These are phyloP conservation scores for Puccinia hordei DNA, from an alignment of 1,284 basidiomycete genomes.

Conservation along the genomic window DNA sequence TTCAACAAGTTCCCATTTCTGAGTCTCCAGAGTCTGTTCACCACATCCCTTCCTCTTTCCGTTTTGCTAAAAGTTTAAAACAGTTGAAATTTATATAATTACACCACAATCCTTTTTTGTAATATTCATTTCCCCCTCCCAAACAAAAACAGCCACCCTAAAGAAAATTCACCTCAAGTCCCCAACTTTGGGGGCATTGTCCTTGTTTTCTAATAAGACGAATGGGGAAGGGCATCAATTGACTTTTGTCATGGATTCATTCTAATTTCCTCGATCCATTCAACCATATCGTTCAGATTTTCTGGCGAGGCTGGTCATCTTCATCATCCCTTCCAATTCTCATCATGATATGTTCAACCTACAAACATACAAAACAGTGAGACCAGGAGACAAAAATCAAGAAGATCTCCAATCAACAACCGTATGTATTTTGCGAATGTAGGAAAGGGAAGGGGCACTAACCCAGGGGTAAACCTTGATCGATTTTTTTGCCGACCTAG, in stretches of 20 bases:
- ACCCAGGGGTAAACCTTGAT: slow-evolving; percentile 43
- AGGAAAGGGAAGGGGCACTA: slow-evolving; percentile 1
- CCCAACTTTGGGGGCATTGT: too few relatives aligned
- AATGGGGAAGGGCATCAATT: too few relatives aligned
- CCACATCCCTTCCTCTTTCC: too few relatives aligned
- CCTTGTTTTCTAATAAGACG: too few relatives aligned
- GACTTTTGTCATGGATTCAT: not conserved
- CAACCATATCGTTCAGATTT: slow-evolving; percentile 55
- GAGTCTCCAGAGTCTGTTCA: too few relatives aligned
- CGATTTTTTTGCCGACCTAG: slow-evolving; percentile 28
- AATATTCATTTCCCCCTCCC: too few relatives aligned
- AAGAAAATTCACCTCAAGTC: too few relatives aligned
- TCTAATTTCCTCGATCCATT: slow-evolving; percentile 53
- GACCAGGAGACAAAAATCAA: not conserved
- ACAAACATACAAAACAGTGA: not conserved
- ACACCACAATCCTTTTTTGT: too few relatives aligned
- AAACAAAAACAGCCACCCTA: too few relatives aligned
- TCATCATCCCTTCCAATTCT: slow-evolving; percentile 54
- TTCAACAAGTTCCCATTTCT: too few relatives aligned
- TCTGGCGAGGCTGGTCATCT: slow-evolving; percentile 55
- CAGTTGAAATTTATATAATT: too few relatives aligned
- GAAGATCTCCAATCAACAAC: not conserved
- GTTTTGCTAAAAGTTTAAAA: too few relatives aligned
- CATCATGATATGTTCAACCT: slow-evolving; percentile 51
- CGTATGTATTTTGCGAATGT: not conserved